These are phyloP conservation scores for Wickerhamiella parazyma DNA, from an alignment of 805 yeast genomes.

Conservation along the genomic window DNA sequence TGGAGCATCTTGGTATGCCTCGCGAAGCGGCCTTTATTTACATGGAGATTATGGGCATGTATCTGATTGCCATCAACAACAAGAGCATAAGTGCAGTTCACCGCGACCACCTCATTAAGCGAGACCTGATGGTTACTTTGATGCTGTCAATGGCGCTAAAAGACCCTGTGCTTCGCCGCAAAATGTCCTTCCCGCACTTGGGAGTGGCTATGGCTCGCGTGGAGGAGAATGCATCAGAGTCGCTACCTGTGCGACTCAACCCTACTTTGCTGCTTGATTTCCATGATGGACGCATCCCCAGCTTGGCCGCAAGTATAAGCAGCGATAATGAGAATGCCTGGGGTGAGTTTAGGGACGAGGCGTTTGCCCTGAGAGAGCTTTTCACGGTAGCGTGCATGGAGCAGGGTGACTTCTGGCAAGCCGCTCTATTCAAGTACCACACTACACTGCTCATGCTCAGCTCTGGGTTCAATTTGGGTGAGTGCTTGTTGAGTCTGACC, in stretches of 20 bases:
- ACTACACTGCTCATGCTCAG: constrained; percentile 62
- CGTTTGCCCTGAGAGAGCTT: constrained; percentile 63
- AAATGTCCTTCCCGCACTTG: constrained; percentile 47
- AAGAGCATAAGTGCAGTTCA: constrained; percentile 26
- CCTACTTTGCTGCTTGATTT: constrained; percentile 12
- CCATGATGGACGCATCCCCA: constrained; percentile 13
- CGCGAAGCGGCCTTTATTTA: constrained; percentile 57
- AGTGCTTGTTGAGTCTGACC: constrained; percentile 49
- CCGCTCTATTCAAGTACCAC: constrained; percentile 45
- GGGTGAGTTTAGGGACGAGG: constrained; percentile 48
- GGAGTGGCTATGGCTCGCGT: constrained; percentile 32
- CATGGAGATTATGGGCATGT: constrained; percentile 43
- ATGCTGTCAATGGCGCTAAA: constrained; percentile 25
- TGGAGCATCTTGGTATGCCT: constrained; percentile 47
- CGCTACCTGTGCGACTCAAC: constrained; percentile 15
- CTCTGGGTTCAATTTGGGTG: constrained; percentile 54
- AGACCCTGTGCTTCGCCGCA: constrained; percentile 38
- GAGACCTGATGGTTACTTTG: constrained; percentile 55
- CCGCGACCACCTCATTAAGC: constrained; percentile 50
- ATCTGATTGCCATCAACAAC: constrained; percentile 39
- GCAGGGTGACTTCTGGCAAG: constrained; percentile 51
- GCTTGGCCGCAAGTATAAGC: constrained; percentile 11
- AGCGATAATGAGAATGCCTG: constrained; percentile 6
- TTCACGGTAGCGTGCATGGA: constrained; percentile 58
- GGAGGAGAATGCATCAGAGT: constrained; percentile 30